phyloP scores from a whole-genome alignment of 2,329 filamentous ascomycete genomes.

The Hawksworthiomyces lignivorus region DNA sequence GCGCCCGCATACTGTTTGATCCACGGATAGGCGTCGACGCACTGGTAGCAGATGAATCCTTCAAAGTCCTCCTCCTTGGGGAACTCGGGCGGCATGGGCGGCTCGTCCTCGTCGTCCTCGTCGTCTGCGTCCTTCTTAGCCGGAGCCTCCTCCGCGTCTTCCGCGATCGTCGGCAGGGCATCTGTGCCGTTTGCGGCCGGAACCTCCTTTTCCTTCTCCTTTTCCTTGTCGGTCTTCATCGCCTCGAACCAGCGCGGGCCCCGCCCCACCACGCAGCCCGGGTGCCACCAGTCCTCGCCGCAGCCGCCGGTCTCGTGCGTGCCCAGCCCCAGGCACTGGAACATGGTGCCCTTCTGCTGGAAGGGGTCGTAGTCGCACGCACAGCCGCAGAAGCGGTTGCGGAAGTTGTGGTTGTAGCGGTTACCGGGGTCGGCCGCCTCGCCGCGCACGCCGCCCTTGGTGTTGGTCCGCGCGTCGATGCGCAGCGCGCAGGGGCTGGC shows the following conservation, averaged over 20 bases:
- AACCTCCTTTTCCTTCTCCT: background rate
- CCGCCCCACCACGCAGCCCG: constrained; percentile 80
- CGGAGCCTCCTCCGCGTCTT: constrained; percentile 1
- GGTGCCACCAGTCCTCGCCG: constrained; percentile 97
- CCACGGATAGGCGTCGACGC: constrained; percentile 81
- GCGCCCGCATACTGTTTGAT: constrained; percentile 80
- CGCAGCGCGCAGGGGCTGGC: constrained; percentile 70
- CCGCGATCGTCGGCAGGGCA: constrained; percentile 11
- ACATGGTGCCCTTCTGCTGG: constrained; percentile 94
- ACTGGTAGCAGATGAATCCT: constrained; percentile 89
- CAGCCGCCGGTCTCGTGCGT: constrained; percentile 76
- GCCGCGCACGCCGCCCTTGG: constrained; percentile 68
- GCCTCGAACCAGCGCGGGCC: constrained; percentile 62
- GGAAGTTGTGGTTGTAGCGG: constrained; percentile 93
- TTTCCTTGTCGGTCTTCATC: background rate
- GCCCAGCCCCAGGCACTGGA: constrained; percentile 85
- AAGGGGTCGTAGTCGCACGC: constrained; percentile 80
- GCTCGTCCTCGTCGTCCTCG: constrained; percentile 47
- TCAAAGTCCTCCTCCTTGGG: constrained; percentile 86
- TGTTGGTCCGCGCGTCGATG: constrained; percentile 62
- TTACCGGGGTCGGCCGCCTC: constrained; percentile 67
- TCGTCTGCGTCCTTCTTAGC: constrained; percentile 29
- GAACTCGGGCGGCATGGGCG: constrained; percentile 75
- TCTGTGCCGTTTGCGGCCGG: background rate
- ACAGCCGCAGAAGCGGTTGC: constrained; percentile 87